Evolutionary conservation across 495 filamentous ascomycete genomes (phyloP).

Genomic region (Margaritispora aquatica): DNA sequence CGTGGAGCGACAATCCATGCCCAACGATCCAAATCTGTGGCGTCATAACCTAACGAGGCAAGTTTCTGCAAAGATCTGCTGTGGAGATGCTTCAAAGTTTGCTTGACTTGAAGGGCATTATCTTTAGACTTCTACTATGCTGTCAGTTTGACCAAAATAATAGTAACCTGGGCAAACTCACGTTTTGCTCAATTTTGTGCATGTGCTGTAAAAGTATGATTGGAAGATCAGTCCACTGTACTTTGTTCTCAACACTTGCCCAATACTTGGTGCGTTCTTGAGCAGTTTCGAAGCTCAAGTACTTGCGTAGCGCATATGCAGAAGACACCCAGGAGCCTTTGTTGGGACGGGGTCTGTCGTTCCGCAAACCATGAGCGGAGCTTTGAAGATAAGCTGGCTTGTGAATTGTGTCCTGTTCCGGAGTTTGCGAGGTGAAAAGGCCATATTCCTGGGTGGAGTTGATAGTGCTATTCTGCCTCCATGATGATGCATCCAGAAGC

Average conservation of each 20-base stretch:
- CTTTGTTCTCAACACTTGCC: neutral
- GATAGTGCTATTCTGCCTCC: too few species aligned
- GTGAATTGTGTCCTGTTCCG: neutral
- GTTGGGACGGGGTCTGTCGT: too few species aligned
- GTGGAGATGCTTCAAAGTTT: neutral
- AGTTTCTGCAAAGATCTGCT: neutral
- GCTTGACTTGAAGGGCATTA: neutral
- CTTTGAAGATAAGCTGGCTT: too few species aligned
- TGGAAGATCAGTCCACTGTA: neutral
- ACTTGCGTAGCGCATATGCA: neutral
- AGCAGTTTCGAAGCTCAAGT: neutral
- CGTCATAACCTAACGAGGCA: neutral
- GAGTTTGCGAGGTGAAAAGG: neutral
- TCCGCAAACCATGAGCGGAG: too few species aligned
- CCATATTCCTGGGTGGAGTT: neutral
- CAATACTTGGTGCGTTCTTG: neutral
- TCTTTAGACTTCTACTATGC: neutral
- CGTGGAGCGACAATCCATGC: conserved; percentile 12
- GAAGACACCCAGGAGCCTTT: neutral
- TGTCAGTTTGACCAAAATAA: neutral
- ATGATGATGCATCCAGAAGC: neutral
- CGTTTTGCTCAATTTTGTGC: neutral
- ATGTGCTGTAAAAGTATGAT: neutral
- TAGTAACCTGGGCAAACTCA: neutral
- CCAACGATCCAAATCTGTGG: conserved; percentile 16